A percentile compares a stretch with the other conserved stretches of the same genome.
These are phyloP conservation scores for Basidiobolus heterosporus DNA, from an alignment of 371 early-diverging fungal genomes.

Conservation along the genomic window DNA sequence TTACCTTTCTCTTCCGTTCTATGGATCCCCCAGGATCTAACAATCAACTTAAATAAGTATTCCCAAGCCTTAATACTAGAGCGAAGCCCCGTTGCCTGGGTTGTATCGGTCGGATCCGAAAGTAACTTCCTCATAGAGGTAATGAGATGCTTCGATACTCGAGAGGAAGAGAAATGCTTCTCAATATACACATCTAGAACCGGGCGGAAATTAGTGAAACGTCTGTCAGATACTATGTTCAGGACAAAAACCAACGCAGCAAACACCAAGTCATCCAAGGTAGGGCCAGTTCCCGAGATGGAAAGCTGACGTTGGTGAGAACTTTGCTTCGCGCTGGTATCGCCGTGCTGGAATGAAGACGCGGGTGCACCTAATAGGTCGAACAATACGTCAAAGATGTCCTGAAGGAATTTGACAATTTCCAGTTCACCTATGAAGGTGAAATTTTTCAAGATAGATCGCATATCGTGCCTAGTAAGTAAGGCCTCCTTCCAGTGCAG, in stretches of 20 bases:
- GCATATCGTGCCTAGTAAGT: slow-evolving; percentile 19
- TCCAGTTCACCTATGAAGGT: slow-evolving; percentile 48
- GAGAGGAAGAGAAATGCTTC: slow-evolving; percentile 19
- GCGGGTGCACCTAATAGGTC: slow-evolving; percentile 22
- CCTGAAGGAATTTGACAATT: slow-evolving; percentile 46
- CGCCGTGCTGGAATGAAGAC: slow-evolving; percentile 4
- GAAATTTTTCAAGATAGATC: slow-evolving; percentile 34
- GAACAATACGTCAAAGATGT: slow-evolving; percentile 45
- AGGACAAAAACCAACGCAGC: slow-evolving; percentile 33
- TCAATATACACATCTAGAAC: slow-evolving; percentile 44
- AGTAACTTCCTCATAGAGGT: slow-evolving; percentile 25
- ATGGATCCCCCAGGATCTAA: slow-evolving; percentile 21
- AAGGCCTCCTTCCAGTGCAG: slow-evolving; percentile 32
- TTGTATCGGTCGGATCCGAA: slow-evolving; percentile 19
- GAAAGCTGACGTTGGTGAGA: too few species aligned
- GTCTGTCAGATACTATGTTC: slow-evolving; percentile 40
- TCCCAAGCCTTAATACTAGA: slow-evolving; percentile 53
- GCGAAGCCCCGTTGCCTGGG: slow-evolving; percentile 29
- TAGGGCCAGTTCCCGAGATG: too few species aligned
- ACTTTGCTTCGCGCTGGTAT: slow-evolving; percentile 8
- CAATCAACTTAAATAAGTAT: slow-evolving; percentile 39
- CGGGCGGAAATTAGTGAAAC: slow-evolving; percentile 42
- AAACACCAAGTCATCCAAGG: slow-evolving; percentile 25
- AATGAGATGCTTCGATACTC: slow-evolving; percentile 22
- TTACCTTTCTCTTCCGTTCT: slow-evolving; percentile 16